These are phyloP conservation scores for Cydonia oblonga DNA, from an alignment of 331 rosid genomes.

Conservation along the genomic window DNA sequence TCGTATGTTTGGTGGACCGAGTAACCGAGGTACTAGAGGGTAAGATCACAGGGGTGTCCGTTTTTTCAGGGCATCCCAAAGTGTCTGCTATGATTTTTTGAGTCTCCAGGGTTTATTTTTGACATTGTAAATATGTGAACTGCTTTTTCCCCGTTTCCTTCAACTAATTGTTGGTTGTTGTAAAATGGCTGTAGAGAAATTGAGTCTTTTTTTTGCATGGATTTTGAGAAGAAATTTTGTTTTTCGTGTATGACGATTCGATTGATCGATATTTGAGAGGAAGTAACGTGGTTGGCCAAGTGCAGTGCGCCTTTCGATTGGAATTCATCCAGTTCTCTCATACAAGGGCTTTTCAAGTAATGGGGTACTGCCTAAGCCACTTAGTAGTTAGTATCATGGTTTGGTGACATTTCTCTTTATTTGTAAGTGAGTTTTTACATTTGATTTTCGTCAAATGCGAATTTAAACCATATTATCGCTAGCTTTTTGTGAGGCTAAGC, in stretches of 20 bases:
- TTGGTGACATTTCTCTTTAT: fast-evolving
- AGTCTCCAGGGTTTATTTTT: not conserved
- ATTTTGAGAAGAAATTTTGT: constrained; percentile 16
- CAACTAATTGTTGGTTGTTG: constrained; percentile 11
- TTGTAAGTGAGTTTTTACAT: too few species aligned
- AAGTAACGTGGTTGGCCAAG: not conserved
- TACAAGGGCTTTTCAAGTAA: too few species aligned
- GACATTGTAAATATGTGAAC: constrained; percentile 25
- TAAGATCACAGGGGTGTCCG: constrained; percentile 22
- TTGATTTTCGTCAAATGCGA: too few species aligned
- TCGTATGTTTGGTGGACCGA: constrained; percentile 4
- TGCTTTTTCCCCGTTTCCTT: not conserved
- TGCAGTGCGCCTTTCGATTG: too few species aligned
- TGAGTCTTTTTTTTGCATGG: not conserved
- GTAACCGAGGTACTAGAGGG: not conserved
- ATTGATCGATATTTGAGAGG: not conserved
- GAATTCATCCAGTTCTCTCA: too few species aligned
- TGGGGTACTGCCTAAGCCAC: too few species aligned
- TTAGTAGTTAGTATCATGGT: too few species aligned
- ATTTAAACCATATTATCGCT: too few species aligned
- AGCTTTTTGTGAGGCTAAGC: too few species aligned
- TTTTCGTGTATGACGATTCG: not conserved
- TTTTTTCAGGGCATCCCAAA: constrained; percentile 29
- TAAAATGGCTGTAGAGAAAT: constrained; percentile 21
- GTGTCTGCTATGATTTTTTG: constrained; percentile 4